Base-by-base conservation (phyloP, 1,284 basidiomycete genomes). In the Agaricales sp. region DNA sequence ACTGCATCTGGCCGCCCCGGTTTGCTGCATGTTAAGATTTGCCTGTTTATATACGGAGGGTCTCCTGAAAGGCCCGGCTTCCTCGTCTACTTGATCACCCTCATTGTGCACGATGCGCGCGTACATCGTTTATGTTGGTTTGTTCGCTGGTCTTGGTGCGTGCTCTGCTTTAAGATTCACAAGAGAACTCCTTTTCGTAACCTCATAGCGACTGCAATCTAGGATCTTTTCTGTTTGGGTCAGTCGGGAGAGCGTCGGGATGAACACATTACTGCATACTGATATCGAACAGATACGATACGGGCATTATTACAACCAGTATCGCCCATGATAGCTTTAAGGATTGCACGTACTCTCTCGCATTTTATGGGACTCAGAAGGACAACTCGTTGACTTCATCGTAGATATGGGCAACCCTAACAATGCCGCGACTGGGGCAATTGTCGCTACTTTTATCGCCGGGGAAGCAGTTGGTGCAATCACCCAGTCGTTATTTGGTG, bases 381-480 rank as follows among this genome's bases (percentile, higher is more conserved):
- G n/a, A n/a, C n/a, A n/a, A n/a, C n/a, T n/a, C n/a, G n/a, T n/a
- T n/a, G n/a, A n/a, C n/a, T n/a, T n/a, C n/a, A n/a, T 24, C 43
- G 24, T 25, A 57, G 52, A 57, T 22, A 57, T 57, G 55, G 47
- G 51, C 2, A 48, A 57, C 35, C 55, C 55, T 4, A 50, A 50
- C 20, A 23, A 39, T n/a, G 54, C 51, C 1, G 37, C 46, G 8
- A 57, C 49, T 3, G 55, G 55, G 18, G 54, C 55, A 3, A 55
- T 57, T 43, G 55, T 57, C 2, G 47, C 52, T 1, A 55, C 52
- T 1, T 57, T 53, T 21, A 52, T 57, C 25, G 55, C 54, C 3
- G 55, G 55, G 16, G 55, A 57, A 48, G 52, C 54, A 8, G 45
- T 57, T 16, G 55, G 55, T n/a, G 54, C 55, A n/a, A 50, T 57